A percentile compares a stretch with the other conserved stretches of the same genome.
These are phyloP conservation scores for Phlebiopsis flavidoalba DNA, from an alignment of 768 basidiomycete species.

Conservation along the genomic window DNA sequence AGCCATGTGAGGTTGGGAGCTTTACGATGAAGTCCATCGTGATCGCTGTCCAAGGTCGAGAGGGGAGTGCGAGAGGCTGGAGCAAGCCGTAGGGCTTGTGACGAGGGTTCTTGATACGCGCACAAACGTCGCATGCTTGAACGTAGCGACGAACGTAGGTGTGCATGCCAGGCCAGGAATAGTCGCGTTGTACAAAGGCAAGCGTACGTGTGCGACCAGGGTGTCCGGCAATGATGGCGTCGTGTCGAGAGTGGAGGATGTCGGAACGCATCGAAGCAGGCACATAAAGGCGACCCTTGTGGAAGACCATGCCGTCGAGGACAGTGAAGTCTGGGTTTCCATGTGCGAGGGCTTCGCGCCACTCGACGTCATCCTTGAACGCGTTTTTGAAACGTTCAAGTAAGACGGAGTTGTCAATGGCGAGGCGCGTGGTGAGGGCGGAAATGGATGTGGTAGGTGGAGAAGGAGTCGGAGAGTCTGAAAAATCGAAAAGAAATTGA, in stretches of 20 bases:
- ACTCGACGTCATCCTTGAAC: constrained; percentile 10
- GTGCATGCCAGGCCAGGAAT: constrained; percentile 33
- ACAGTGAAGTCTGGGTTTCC: constrained; percentile 13
- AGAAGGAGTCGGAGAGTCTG: background rate
- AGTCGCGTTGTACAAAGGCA: constrained; percentile 28
- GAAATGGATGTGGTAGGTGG: background rate
- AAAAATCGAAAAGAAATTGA: constrained; percentile 4
- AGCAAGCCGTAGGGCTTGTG: constrained; percentile 26
- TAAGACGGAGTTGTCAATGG: constrained; percentile 17
- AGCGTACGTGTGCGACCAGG: constrained; percentile 32
- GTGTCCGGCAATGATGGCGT: constrained; percentile 35
- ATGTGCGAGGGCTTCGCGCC: constrained; percentile 13
- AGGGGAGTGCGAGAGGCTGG: constrained; percentile 25
- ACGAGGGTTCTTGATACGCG: constrained; percentile 22
- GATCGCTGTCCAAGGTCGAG: constrained; percentile 15
- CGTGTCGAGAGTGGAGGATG: constrained; percentile 30
- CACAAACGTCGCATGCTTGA: constrained; percentile 25
- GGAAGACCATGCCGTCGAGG: constrained; percentile 17
- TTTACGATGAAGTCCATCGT: constrained; percentile 20
- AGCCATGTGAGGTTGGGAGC: constrained; percentile 18
- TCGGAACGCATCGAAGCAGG: constrained; percentile 26
- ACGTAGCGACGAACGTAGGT: constrained; percentile 27
- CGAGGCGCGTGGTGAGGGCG: constrained; percentile 16
- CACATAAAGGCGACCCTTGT: constrained; percentile 25
- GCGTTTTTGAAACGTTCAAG: constrained; percentile 16